phyloP scores from a whole-genome alignment of 2,329 filamentous ascomycete species.

The Diaporthe citriasiana region DNA sequence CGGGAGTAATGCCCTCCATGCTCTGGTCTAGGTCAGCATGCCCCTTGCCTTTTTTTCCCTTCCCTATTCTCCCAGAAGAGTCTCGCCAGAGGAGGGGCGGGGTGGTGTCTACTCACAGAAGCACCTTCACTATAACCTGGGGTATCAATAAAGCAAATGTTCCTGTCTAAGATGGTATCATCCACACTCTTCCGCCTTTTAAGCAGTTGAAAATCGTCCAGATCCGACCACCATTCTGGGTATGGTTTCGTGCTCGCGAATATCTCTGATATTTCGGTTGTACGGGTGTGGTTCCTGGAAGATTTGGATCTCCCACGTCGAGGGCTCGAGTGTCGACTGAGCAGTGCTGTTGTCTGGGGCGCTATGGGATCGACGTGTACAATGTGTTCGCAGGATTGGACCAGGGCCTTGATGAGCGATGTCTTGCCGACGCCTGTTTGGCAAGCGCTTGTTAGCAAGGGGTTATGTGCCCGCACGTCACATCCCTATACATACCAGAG shows the following conservation, averaged over 20 bases:
- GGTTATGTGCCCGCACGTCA: not conserved
- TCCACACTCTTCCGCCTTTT: conserved; percentile 78
- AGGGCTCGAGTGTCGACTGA: conserved; percentile 46
- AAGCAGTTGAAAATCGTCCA: conserved; percentile 73
- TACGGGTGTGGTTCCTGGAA: conserved; percentile 49
- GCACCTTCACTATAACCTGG: conserved; percentile 71
- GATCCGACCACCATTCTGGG: conserved; percentile 89
- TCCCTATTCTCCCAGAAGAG: not conserved
- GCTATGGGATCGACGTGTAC: conserved; percentile 86
- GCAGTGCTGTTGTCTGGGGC: conserved; percentile 45
- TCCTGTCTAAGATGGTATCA: conserved; percentile 87
- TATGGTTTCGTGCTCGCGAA: conserved; percentile 87
- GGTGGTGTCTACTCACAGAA: conserved; percentile 59
- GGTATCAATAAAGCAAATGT: conserved; percentile 94
- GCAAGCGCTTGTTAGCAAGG: conserved; percentile 41
- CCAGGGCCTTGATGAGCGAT: conserved; percentile 88
- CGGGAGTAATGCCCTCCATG: conserved; percentile 70
- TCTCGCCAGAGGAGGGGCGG: not conserved
- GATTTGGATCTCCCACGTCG: conserved; percentile 40
- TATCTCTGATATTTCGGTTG: conserved; percentile 72
- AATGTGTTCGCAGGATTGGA: conserved; percentile 90
- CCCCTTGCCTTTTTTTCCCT: not conserved
- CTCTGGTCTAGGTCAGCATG: conserved; percentile 52
- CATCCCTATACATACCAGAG: conserved; percentile 67
- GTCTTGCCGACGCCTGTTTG: conserved; percentile 85